A percentile compares a stretch with the other conserved stretches of the same genome.
Evolutionary conservation across 495 filamentous ascomycete genomes (phyloP).

Genomic region (Opeltia flavorubescens): DNA sequence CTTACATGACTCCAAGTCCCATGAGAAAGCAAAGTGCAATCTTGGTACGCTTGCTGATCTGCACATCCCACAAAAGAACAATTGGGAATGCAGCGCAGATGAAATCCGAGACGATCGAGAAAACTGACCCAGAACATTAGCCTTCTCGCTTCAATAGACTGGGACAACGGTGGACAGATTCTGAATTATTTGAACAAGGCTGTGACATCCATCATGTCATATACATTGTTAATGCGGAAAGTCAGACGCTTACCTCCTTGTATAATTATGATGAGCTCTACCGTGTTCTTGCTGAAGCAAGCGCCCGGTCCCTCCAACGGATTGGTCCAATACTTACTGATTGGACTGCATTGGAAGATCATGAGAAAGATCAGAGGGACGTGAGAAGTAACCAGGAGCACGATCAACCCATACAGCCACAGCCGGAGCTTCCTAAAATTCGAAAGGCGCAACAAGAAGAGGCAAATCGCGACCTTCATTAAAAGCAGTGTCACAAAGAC

Average conservation of each 20-base stretch:
- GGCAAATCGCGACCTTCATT: conserved; percentile 25
- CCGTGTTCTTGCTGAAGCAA: background rate
- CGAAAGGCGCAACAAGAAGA: conserved; percentile 16
- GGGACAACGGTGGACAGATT: no score
- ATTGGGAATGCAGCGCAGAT: conserved; percentile 32
- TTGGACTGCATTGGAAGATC: conserved; percentile 7
- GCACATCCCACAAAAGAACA: conserved; percentile 32
- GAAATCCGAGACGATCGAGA: conserved; percentile 26
- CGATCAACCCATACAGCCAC: background rate
- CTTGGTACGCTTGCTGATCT: conserved; percentile 32
- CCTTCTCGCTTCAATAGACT: background rate
- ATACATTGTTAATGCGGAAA: background rate
- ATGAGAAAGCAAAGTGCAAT: conserved; percentile 31
- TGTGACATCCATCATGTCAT: background rate
- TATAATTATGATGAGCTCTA: conserved; percentile 5
- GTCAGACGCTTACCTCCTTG: conserved; percentile 4
- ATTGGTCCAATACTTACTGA: conserved; percentile 7
- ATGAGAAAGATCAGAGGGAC: conserved; percentile 4
- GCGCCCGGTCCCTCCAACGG: conserved; percentile 1
- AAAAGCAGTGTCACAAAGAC: conserved; percentile 17
- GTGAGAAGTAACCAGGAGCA: conserved; percentile 6
- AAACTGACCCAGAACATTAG: conserved; percentile 1
- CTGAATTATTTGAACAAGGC: no score
- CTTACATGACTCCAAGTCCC: conserved; percentile 36
- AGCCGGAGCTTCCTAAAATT: conserved; percentile 4